Conservation (phyloP, 208 protist genomes). For the Spongospora subterranea region DNA sequence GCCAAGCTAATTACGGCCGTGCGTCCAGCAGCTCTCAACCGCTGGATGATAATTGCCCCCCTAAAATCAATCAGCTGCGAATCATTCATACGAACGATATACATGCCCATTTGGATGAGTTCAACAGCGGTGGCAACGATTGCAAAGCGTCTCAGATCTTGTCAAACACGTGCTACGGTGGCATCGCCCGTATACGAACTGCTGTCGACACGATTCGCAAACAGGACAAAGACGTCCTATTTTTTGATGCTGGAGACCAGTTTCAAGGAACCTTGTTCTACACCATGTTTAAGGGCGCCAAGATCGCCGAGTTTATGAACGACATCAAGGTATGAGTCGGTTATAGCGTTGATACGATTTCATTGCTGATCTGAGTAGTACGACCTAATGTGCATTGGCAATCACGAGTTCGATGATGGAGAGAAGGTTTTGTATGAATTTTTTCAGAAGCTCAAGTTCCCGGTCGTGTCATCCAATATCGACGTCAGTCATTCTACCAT, state of each 20-base stretch:
- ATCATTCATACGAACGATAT: conserved; percentile 27
- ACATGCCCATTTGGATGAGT: not conserved
- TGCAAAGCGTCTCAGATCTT: not conserved
- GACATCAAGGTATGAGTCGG: too few relatives aligned
- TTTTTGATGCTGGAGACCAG: not conserved
- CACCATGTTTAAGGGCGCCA: not conserved
- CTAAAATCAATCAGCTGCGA: not conserved
- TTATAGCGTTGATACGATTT: too few relatives aligned
- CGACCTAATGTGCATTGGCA: conserved; percentile 18
- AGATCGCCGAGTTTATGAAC: conserved; percentile 22
- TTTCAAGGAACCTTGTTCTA: not conserved
- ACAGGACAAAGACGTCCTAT: not conserved
- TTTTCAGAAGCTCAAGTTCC: not conserved
- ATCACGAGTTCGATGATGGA: conserved; percentile 5
- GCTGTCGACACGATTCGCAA: not conserved
- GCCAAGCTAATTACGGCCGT: too few relatives aligned
- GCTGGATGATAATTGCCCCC: too few relatives aligned
- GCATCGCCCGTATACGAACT: not conserved
- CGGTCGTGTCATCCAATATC: not conserved
- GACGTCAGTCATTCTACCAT: too few relatives aligned
- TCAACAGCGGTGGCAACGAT: not conserved
- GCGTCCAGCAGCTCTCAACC: too few relatives aligned
- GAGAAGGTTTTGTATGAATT: not conserved
- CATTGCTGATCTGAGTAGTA: too few relatives aligned
- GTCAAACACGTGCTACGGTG: not conserved